Conservation (phyloP, 1,139 yeast species). For the Saccharomycopsis hybrid region DNA sequence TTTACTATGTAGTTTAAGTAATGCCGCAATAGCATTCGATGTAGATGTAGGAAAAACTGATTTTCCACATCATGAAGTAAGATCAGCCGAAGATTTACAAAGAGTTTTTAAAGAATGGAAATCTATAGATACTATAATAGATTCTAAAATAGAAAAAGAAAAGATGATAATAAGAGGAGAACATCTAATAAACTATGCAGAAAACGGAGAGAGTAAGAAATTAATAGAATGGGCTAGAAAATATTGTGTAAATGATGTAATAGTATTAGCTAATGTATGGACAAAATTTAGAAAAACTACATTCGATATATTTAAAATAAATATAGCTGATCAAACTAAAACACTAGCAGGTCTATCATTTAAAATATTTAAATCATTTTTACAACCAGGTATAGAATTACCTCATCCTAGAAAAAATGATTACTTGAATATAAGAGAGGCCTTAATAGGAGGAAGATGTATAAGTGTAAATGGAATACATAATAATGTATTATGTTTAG, state of each 20-base stretch:
- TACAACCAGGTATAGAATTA: background rate
- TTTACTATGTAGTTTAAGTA: constrained; percentile 13
- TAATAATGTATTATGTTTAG: constrained; percentile 7
- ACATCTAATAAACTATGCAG: background rate
- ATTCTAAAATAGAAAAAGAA: constrained; percentile 5
- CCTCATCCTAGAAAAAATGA: background rate
- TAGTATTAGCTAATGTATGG: constrained; percentile 12
- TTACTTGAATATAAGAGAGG: background rate
- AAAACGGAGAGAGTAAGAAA: constrained; percentile 19
- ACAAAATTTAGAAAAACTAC: constrained; percentile 6
- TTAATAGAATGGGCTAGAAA: constrained; percentile 28
- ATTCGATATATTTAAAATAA: constrained; percentile 3
- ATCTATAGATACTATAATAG: constrained; percentile 2
- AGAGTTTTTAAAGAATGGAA: constrained; percentile 6
- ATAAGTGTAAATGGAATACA: constrained; percentile 5
- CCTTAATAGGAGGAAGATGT: constrained; percentile 13
- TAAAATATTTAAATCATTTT: too few relatives aligned
- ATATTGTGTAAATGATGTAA: constrained; percentile 21
- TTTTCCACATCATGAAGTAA: constrained; percentile 9
- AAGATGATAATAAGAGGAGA: constrained; percentile 5
- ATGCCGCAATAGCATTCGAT: constrained; percentile 21
- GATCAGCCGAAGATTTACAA: constrained; percentile 2
- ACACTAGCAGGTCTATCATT: background rate
- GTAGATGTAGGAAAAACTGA: constrained; percentile 13
- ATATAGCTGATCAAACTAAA: constrained; percentile 5